Percentiles rank a stretch among this genome's conserved stretches.
Conservation (phyloP, 2,329 filamentous ascomycete species). For the Albophoma yamanashiensis region DNA sequence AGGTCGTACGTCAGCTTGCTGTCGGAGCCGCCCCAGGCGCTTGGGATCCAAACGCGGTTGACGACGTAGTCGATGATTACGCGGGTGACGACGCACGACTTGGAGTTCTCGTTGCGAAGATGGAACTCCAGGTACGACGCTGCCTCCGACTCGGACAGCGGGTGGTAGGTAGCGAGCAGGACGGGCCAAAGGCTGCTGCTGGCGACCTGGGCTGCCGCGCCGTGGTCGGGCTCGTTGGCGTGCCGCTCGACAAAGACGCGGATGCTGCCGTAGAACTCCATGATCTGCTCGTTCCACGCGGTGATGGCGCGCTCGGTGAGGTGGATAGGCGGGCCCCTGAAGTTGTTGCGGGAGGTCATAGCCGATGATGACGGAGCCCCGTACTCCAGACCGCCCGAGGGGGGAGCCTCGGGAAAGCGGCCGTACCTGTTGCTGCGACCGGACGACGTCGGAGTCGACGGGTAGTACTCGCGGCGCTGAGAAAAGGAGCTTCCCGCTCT, state of each 20-base stretch:
- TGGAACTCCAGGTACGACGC: slow-evolving; percentile 29
- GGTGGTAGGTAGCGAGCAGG: slow-evolving; percentile 24
- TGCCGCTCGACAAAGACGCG: slow-evolving; percentile 24
- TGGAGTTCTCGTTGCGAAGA: slow-evolving; percentile 26
- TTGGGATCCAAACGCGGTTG: slow-evolving; percentile 27
- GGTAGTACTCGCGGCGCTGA: slow-evolving; percentile 14
- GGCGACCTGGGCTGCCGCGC: slow-evolving; percentile 15
- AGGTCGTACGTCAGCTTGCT: slow-evolving; percentile 21
- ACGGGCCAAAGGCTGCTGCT: slow-evolving; percentile 23
- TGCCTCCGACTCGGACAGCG: slow-evolving; percentile 25
- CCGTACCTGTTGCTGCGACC: slow-evolving; percentile 15
- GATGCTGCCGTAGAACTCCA: slow-evolving; percentile 24
- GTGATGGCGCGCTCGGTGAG: slow-evolving; percentile 22
- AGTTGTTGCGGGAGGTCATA: slow-evolving; percentile 9
- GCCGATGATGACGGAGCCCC: slow-evolving; percentile 4
- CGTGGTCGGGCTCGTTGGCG: slow-evolving; percentile 19
- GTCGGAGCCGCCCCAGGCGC: slow-evolving; percentile 28
- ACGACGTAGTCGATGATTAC: slow-evolving; percentile 31
- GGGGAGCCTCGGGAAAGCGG: slow-evolving; percentile 15
- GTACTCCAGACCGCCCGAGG: slow-evolving; percentile 6
- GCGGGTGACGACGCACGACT: slow-evolving; percentile 30
- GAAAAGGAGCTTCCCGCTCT: slow-evolving; percentile 11
- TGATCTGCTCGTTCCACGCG: slow-evolving; percentile 24
- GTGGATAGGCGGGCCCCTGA: slow-evolving; percentile 19
- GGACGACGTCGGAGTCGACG: slow-evolving; percentile 17